A percentile compares a stretch with the other conserved stretches of the same genome.
These are phyloP conservation scores for Termitomyces sp. DNA, from an alignment of 768 basidiomycete species.

Conservation along the genomic window DNA sequence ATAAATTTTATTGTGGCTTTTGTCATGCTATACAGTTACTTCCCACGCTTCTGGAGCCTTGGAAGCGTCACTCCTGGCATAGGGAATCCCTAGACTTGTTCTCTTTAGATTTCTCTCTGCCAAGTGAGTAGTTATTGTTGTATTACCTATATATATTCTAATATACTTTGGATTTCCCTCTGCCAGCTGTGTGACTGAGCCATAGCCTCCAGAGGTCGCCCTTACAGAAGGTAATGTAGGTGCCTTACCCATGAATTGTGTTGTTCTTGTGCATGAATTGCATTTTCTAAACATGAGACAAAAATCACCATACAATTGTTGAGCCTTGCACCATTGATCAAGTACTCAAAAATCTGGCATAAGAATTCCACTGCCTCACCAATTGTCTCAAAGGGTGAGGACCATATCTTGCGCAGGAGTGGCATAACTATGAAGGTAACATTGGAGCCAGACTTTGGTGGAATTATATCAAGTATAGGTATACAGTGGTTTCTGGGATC, in stretches of 20 bases:
- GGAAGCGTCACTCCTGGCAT: too few relatives aligned
- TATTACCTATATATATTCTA: too few relatives aligned
- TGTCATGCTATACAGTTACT: too few relatives aligned
- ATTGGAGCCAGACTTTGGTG: neutral
- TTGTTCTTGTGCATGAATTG: neutral
- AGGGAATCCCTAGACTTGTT: too few relatives aligned
- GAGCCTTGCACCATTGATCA: neutral
- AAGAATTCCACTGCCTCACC: neutral
- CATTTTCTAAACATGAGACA: neutral
- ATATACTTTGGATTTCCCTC: too few relatives aligned
- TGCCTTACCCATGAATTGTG: neutral
- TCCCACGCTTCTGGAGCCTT: too few relatives aligned
- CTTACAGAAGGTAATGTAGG: neutral
- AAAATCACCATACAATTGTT: neutral
- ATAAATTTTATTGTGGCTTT: too few relatives aligned
- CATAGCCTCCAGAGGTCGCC: too few relatives aligned
- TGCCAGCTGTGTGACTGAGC: too few relatives aligned
- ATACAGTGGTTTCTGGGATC: neutral
- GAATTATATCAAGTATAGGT: neutral
- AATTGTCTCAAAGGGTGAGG: neutral
- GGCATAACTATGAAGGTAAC: neutral
- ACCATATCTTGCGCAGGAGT: neutral
- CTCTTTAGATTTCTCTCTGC: too few relatives aligned
- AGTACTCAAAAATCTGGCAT: neutral
- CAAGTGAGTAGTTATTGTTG: too few relatives aligned